Conservation (phyloP, 352 stramenopile species). For the Globisporangium ultimum region DNA sequence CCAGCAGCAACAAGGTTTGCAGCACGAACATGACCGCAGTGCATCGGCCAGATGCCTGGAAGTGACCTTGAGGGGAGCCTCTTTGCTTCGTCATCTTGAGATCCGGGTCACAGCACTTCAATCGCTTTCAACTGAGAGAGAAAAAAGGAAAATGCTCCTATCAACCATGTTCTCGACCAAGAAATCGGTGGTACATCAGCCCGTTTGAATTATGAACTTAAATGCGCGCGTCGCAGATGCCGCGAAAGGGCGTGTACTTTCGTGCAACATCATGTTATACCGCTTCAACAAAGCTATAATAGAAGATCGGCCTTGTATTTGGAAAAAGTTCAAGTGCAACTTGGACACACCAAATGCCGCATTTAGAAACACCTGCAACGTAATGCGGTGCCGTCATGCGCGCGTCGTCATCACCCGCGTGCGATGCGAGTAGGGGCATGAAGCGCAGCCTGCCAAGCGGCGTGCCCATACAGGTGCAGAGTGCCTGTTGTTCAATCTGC, state of each 20-base stretch:
- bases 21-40: background rate
- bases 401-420: no score
- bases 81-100: no score
- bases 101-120: no score
- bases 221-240: no score
- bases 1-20: background rate
- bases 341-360: background rate
- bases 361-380: no score
- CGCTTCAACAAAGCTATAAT: background rate
- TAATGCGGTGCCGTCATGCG: background rate
- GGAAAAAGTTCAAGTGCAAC: background rate
- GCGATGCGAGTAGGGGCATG: background rate
- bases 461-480: slow-evolving; percentile 5
- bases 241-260: background rate
- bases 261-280: background rate
- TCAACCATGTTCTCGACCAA: no score
- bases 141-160: no score
- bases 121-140: no score
- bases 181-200: no score
- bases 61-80: no score
- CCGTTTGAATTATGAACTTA: no score
- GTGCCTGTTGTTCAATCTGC: background rate
- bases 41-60: background rate
- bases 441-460: background rate
- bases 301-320: background rate